Evolutionary conservation across 2,329 filamentous ascomycete species (phyloP).

Genomic region (Aspergillus oerlinghausenensis): DNA sequence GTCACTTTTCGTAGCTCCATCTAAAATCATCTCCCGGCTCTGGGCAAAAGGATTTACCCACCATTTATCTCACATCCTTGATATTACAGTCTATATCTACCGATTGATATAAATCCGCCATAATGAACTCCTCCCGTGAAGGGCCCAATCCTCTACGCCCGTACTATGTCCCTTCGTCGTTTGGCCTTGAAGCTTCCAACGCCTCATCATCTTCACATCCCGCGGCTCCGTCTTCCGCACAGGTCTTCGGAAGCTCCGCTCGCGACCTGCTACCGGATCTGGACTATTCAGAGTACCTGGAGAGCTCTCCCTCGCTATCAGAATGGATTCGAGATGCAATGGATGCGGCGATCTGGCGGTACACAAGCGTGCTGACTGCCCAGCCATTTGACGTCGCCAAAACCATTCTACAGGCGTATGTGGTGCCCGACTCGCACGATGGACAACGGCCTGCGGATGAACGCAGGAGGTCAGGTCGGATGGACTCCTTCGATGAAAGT

Average conservation of each 20-base stretch:
- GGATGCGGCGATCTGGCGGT: constrained; percentile 87
- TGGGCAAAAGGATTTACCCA: neutral
- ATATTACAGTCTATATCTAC: neutral
- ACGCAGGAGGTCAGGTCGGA: constrained; percentile 24
- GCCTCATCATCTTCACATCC: constrained; percentile 27
- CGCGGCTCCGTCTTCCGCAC: constrained; percentile 39
- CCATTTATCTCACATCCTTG: neutral
- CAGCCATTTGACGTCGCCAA: constrained; percentile 98
- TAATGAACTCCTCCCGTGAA: constrained; percentile 47
- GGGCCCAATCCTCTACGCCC: constrained; percentile 56
- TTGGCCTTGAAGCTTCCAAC: constrained; percentile 52
- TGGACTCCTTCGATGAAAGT: constrained; percentile 31
- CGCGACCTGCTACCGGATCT: constrained; percentile 85
- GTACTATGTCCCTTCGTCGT: constrained; percentile 62
- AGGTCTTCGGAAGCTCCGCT: constrained; percentile 59
- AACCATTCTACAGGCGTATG: constrained; percentile 76
- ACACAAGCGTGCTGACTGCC: constrained; percentile 79
- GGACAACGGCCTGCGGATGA: constrained; percentile 25
- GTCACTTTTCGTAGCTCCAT: neutral
- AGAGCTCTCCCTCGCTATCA: constrained; percentile 68
- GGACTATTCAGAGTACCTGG: constrained; percentile 86
- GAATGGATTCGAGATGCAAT: constrained; percentile 71
- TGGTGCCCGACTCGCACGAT: constrained; percentile 40
- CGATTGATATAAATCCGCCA: constrained; percentile 10
- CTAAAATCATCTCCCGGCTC: neutral